A percentile compares a stretch with the other conserved stretches of the same genome.
Conservation (phyloP, 495 filamentous ascomycete genomes). For the Penicillium samsonianum region DNA sequence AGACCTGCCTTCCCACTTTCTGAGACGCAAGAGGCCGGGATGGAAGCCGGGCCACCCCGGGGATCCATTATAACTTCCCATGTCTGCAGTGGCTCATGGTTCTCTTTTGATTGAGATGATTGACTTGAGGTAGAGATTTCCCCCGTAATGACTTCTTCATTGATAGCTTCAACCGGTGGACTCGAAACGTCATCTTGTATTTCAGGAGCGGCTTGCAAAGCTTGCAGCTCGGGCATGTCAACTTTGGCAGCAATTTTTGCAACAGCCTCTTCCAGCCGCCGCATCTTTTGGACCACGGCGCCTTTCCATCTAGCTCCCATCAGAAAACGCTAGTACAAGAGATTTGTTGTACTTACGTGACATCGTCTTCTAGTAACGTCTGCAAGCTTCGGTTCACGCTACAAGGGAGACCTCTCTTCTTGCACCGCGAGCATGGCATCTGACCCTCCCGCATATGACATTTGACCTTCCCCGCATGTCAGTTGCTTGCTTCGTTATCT, state of each 20-base stretch:
- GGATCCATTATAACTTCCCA: conserved; percentile 30
- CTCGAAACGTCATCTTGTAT: conserved; percentile 11
- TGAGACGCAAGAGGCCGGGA: conserved; percentile 33
- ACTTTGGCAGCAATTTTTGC: conserved; percentile 24
- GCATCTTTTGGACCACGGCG: conserved; percentile 26
- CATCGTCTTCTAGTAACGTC: conserved; percentile 39
- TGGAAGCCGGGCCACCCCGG: conserved; percentile 29
- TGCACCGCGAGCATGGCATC: conserved; percentile 34
- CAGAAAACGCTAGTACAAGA: background rate
- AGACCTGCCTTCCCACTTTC: conserved; percentile 20
- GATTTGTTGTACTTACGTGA: conserved; percentile 24
- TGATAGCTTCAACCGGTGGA: conserved; percentile 9
- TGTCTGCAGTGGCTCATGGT: conserved; percentile 7
- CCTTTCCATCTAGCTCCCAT: conserved; percentile 35
- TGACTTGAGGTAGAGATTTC: background rate
- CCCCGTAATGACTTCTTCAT: conserved; percentile 1
- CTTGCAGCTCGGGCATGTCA: conserved; percentile 27
- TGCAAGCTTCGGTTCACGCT: conserved; percentile 40
- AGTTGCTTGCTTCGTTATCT: background rate
- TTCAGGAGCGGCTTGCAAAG: background rate
- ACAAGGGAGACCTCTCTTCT: conserved; percentile 33
- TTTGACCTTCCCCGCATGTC: conserved; percentile 36
- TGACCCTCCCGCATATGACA: conserved; percentile 44
- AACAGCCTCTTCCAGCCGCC: conserved; percentile 29
- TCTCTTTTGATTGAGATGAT: background rate